These are phyloP conservation scores for Cercospora canescens DNA, from an alignment of 2,329 filamentous ascomycete genomes.

Conservation along the genomic window DNA sequence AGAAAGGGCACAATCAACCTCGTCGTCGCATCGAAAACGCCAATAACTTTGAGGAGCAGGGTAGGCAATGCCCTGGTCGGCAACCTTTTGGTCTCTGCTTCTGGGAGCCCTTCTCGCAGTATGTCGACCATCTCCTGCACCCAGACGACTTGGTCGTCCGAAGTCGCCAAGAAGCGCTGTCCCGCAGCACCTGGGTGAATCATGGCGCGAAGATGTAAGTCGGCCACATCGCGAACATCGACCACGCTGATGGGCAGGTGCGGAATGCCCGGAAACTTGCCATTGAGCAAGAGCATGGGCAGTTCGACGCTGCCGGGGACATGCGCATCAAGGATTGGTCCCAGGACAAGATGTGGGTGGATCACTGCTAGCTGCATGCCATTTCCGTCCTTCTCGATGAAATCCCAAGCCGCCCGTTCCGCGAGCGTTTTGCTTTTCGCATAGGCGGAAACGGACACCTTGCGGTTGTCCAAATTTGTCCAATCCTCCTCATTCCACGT, in stretches of 20 bases:
- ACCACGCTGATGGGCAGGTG: slow-evolving; percentile 30
- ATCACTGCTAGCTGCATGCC: neutral
- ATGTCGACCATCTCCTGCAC: slow-evolving; percentile 7
- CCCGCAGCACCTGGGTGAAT: slow-evolving; percentile 26
- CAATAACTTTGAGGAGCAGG: slow-evolving; percentile 21
- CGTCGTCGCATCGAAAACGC: neutral
- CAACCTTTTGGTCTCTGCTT: slow-evolving; percentile 22
- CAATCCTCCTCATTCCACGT: neutral
- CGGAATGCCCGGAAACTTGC: slow-evolving; percentile 33
- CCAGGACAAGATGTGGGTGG: slow-evolving; percentile 25
- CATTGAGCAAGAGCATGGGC: slow-evolving; percentile 33
- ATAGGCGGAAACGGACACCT: neutral
- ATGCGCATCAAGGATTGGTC: slow-evolving; percentile 33
- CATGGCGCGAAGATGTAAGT: slow-evolving; percentile 36
- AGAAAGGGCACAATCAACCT: neutral
- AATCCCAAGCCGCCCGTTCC: neutral
- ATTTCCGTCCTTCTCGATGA: neutral
- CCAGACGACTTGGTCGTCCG: neutral
- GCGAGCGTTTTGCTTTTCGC: neutral
- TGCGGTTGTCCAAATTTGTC: neutral
- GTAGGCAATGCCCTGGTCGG: slow-evolving; percentile 24
- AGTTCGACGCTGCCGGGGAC: slow-evolving; percentile 29
- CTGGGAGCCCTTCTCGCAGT: slow-evolving; percentile 25
- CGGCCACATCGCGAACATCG: slow-evolving; percentile 38
- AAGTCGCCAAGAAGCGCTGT: slow-evolving; percentile 22